Percentiles rank a stretch among this genome's conserved stretches.
phyloP scores from a whole-genome alignment of 331 rosid species.

The Spiraea crenata region DNA sequence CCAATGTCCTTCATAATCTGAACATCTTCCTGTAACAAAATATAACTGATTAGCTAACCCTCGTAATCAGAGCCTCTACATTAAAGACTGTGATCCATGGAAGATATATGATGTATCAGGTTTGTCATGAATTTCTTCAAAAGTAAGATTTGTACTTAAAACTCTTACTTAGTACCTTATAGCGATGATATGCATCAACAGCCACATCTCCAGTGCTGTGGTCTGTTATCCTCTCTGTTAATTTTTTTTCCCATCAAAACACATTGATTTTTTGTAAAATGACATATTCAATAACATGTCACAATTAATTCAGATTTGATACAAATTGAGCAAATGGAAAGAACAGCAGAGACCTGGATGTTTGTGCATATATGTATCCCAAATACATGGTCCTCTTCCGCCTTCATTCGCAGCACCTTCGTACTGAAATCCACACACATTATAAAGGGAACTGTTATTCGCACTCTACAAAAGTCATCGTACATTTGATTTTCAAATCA shows the following conservation, averaged over 20 bases:
- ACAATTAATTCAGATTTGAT: not conserved
- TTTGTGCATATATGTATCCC: conserved; percentile 57
- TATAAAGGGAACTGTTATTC: no score
- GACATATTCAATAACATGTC: no score
- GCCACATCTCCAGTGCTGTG: conserved; percentile 44
- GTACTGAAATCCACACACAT: conserved; percentile 28
- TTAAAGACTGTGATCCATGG: no score
- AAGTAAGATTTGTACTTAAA: no score
- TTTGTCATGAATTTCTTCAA: no score
- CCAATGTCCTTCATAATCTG: conserved; percentile 55
- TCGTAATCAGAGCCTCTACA: not conserved
- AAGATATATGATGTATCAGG: no score
- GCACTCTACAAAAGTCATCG: no score
- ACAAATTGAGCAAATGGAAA: not conserved
- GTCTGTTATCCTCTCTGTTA: conserved; percentile 40
- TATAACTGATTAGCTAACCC: not conserved
- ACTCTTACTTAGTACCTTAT: not conserved
- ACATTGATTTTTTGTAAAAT: no score
- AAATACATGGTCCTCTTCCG: conserved; percentile 56
- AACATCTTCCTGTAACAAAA: conserved; percentile 47
- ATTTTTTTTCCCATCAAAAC: not conserved
- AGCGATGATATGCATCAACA: conserved; percentile 21
- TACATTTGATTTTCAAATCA: no score
- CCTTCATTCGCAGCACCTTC: conserved; percentile 72
- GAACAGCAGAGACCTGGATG: conserved; percentile 38